Evolutionary conservation across 495 filamentous ascomycete species (phyloP), one percentile per base, ranked within the genome.

Genomic region (Aspergillus wentii): DNA sequence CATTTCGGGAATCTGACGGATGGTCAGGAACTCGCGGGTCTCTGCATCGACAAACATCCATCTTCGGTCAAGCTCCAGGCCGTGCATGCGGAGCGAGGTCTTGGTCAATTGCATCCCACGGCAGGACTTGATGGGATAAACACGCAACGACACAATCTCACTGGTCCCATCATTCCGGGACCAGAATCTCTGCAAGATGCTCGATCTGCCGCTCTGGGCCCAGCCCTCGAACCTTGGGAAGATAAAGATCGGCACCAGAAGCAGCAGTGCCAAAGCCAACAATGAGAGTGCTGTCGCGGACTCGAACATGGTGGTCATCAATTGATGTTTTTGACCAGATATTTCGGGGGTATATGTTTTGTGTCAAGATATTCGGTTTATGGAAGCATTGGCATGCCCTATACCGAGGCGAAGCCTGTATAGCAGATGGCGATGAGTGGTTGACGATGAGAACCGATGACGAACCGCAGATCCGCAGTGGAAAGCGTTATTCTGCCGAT

Each of bases 121-220:
- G 59, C 90, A 95, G 35, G 84, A 88, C 64, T 97, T 95, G 49
- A 97, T 72, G 3, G 91, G 91, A 61, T 92, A 95, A 43, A 94
- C 79, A 62, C 79, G 85, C 29, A 95, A 35, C 6, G 59, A 56
- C 44, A 60, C 36, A 23, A 70, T 61, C 18, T 64, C 61, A 40
- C 49, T 62, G 21, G 27, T 39, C 5, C 20, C 18, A 22, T 35
- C 26, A 29, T 29, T 29, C 10, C 39, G 30, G n/a, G 17, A 35
- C 48, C 51, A 50, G 22, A 46, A 34, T 10, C 30, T 47, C 5
- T 21, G 40, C 38, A 10, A 37, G 17, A 27, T 25, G 21, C 19
- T 27, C 22, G 17, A 28, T 30, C 16, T 31, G 36, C 39, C 28
- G 33, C 7, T 21, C 10, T 38, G 38, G 35, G 25, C 29, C 46